Base-by-base conservation (phyloP, 768 basidiomycete species). In the Austroboletus festivus region DNA sequence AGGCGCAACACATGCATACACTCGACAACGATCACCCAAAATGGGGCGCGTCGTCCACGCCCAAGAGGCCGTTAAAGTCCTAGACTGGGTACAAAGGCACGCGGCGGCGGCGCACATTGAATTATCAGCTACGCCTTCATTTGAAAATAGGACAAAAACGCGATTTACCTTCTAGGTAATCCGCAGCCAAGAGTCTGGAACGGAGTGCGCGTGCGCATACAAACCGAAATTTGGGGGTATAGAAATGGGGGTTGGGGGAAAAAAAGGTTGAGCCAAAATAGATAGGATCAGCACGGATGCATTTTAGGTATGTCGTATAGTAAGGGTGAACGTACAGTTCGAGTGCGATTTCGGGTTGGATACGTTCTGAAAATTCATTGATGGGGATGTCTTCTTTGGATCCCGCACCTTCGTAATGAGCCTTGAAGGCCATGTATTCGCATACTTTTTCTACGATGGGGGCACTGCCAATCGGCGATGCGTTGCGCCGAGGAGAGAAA, bases 291-390 rank as follows among this genome's bases (percentile, higher is more conserved):
- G 45, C 48, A 42, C 12, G 3, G 19, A 15, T 1, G 20, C 23
- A 4, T 42, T 42, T 38, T 38, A 20, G 48, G 47, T 38, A 44
- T 28, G 28, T 26, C 15, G 35, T 3, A 45, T 30, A 45, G 30
- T n/a, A n/a, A n/a, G n/a, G n/a, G n/a, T n/a, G n/a, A 42, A 80
- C 90, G 63, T 56, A 96, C 93, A 95, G 67, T 65, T 96, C 93
- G 6, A 97, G 68, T 1, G 89, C 88, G 39, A 96, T 79, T 65
- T 95, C 93, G 1, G 89, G 89, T 1, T 84, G 83, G 43, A 97
- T 78, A 18, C 93, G 79, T 54, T 94, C 91, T 53, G 78, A 68
- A 54, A 93, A 86, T 56, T 96, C 93, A 19, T 77, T 72, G 2
- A 79, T 61, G 4, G 92, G 90, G 19, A 88, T 72, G 42, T 92